Evolutionary conservation across 345 rosid genomes (phyloP), one percentile per base, ranked within the genome.

Genomic region (Eucalyptus sp.): DNA sequence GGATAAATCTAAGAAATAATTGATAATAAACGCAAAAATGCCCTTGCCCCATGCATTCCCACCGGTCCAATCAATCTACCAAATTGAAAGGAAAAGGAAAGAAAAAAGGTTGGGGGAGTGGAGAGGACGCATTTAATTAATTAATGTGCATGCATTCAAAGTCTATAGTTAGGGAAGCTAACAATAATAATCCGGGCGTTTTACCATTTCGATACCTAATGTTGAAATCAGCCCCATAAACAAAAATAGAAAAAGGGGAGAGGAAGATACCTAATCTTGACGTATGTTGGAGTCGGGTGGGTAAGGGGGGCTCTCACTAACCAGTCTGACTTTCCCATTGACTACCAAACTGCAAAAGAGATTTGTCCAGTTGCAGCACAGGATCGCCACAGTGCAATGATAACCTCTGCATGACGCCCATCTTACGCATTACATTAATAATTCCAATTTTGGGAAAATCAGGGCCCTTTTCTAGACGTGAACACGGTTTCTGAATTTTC

Each of bases 141-240:
- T 64, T 87, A 64, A 56, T 27, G 50, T 3, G 49, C 18, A 51
- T 7, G 90, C 15, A 76, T 76, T 76, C 83, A 76, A 76, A 76
- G 93, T 93, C 92, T 85, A 87, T 88, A 88, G 96, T 93, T 93
- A 91, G 95, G 94, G 89, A 93, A 94, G 89, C 94, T 89, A 94
- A 92, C 93, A 91, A 76, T 90, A 71, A n/a, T 29, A 89, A 48
- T 54, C 11, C 4, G 18, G 41, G 44, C n/a, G 29, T 62, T 87
- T 52, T 86, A 86, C n/a, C 90, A 37, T 37, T 71, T 71, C 14
- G 83, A 41, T 37, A 76, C 83, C 83, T 76, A 76, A 76, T 76
- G 15, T 76, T 76, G 83, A 76, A 76, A 37, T 76, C 12, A 76
- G 27, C 46, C 81, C 81, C 83, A 10, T 10, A 37, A 76, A 37